Base-by-base conservation (phyloP, 2,329 filamentous ascomycete species). In the Pseudopithomyces maydicus region DNA sequence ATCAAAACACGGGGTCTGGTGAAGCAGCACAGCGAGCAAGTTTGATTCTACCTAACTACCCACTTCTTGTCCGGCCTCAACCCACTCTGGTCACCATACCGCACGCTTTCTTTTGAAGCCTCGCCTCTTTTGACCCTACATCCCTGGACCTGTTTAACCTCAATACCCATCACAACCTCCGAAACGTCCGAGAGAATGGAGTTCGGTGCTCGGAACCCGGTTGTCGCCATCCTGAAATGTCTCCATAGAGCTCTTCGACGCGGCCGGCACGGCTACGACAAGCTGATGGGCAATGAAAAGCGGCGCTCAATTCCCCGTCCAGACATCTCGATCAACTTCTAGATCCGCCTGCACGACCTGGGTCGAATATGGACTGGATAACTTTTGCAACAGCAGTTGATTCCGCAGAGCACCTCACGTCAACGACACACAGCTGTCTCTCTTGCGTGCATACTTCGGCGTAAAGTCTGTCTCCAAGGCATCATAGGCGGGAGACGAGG, bases 381-480 rank as follows among this genome's bases (percentile, higher is more conserved):
- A 7, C 36, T 51, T 43, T 15, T 33, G 29, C 36, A 33, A 43
- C 19, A 15, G 26, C n/a, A 26, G 15, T 17, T 35, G 23, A 35
- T 11, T n/a, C 23, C 6, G 7, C 19, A 23, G n/a, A 44, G 4
- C 7, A 15, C 26, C 3, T 53, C 54, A 59, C 20, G 54, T 46
- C 55, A 64, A 54, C 11, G 45, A 53, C 0, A 57, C 44, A 23
- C 52, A 56, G 35, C 60, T 63, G 33, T 59, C 54, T 36, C 60
- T 54, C 51, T 63, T 65, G 8, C 45, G 43, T 29, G 56, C 50
- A 54, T 60, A 74, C 12, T 51, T 50, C 22, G 62, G 55, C 2
- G 71, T 73, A 46, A 71, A 73, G 51, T 73, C 71, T 7, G 71
- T 73, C 55, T 73, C 70, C 23, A 72, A 61, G 6, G 55, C 51